Base-by-base conservation (phyloP, 352 stramenopile species). In the Phytophthora quininea region DNA sequence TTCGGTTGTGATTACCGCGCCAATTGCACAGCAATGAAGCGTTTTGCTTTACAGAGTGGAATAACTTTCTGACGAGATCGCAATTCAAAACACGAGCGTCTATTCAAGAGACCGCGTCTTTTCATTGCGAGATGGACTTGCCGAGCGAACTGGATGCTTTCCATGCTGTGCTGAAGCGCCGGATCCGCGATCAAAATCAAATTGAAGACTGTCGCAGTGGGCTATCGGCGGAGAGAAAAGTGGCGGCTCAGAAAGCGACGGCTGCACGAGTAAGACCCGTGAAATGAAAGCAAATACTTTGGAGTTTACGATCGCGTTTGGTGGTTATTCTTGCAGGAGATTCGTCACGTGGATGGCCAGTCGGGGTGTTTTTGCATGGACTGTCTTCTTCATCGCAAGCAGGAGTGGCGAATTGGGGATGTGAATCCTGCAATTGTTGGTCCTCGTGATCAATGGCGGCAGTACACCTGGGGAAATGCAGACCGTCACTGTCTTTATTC, bases 401-500 rank as follows among this genome's bases (percentile, higher is more conserved):
- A 95, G 38, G 84, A 93, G 52, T 93, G 86, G 84, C 74, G 86
- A 53, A 82, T 94, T 40, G 82, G 83, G 46, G 81, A 93, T 61
- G 63, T 91, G 31, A 92, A 95, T 58, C 40, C 73, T 24, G 61
- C 66, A 27, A 79, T 95, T 50, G 78, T 89, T 11, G 86, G 84
- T 5, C 84, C 84, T 24, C 69, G 84, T 57, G 83, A 93, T 49
- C 71, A 86, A 35, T 91, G 84, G 81, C 65, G 71, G 29, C 80
- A 91, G 54, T 89, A 83, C 49, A 69, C 70, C 1, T 93, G 86
- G 84, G 82, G 83, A 2, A 83, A 85, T 64, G 51, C 76, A 11
- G 82, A 92, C 53, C 79, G 84, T 1, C 62, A 65, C 7, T 73
- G 74, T n/a, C 52, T 94, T 3, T 78, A 74, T 33, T 55, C 70